Evolutionary conservation across 2,329 filamentous ascomycete genomes (phyloP).

Genomic region (Fusarium veterinarium): DNA sequence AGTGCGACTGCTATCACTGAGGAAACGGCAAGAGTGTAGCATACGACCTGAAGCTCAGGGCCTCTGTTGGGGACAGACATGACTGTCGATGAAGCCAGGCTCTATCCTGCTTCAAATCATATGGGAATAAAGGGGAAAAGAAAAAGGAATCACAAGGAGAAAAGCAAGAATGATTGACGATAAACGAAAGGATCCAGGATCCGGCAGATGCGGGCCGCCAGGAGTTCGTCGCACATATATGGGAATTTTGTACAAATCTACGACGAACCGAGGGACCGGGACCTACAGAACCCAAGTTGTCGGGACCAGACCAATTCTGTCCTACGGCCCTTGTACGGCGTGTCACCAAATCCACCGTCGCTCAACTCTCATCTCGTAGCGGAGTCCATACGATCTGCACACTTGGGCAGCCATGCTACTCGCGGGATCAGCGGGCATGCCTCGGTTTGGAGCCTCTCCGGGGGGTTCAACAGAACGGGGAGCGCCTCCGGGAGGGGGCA

Average conservation of each 20-base stretch:
- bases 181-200: conserved; percentile 25
- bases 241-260: background rate
- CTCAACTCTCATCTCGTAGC: background rate
- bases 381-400: background rate
- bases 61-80: conserved; percentile 49
- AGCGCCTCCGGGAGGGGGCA: background rate
- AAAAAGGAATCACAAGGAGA: background rate
- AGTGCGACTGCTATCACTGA: conserved; percentile 46
- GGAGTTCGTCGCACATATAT: conserved; percentile 33
- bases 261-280: conserved; percentile 6
- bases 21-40: conserved; percentile 44
- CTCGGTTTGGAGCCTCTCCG: conserved; percentile 17
- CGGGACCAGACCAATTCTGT: conserved; percentile 9
- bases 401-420: conserved; percentile 24
- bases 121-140: conserved; percentile 2
- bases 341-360: conserved; percentile 25
- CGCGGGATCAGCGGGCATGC: conserved; percentile 6
- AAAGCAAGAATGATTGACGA: conserved; percentile 13
- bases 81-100: conserved; percentile 2
- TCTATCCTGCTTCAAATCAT: background rate
- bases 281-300: conserved; percentile 21
- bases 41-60: conserved; percentile 50
- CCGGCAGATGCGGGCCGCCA: conserved; percentile 28
- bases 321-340: conserved; percentile 16
- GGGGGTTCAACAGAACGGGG: conserved; percentile 10